Percentiles rank a stretch among this genome's conserved stretches.
phyloP scores from a whole-genome alignment of 192 early-diverging fungal genomes.

The Pilaira anomala region DNA sequence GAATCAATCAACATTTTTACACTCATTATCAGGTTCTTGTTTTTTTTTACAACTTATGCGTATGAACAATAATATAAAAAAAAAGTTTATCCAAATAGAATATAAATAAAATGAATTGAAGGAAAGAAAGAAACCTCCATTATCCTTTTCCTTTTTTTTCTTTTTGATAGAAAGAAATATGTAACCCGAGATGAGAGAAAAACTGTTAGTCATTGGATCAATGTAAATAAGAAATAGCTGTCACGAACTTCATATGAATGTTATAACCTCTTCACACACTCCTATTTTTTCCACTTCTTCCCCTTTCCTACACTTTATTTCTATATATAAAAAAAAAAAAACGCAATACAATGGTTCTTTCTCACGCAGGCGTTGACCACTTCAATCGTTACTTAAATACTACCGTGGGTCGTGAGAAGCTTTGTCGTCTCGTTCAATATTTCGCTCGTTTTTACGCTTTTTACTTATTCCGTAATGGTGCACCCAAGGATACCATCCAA shows the following conservation, averaged over 20 bases:
- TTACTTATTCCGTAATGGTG: slow-evolving; percentile 54
- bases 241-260: slow-evolving; percentile 6
- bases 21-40: too few species aligned
- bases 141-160: too few species aligned
- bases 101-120: too few species aligned
- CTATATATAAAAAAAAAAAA: too few species aligned
- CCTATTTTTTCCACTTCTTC: slow-evolving; percentile 1
- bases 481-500: slow-evolving; percentile 55
- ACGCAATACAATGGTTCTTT: slow-evolving; percentile 26
- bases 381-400: slow-evolving; percentile 51
- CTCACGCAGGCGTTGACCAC: slow-evolving; percentile 28
- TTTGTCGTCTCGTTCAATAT: slow-evolving; percentile 84
- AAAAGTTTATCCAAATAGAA: too few species aligned
- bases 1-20: too few species aligned
- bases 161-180: too few species aligned
- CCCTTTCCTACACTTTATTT: not conserved
- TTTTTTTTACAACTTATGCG: too few species aligned
- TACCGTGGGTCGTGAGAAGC: slow-evolving; percentile 72
- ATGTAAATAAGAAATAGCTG: slow-evolving; percentile 4
- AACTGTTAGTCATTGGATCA: slow-evolving; percentile 10
- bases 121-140: too few species aligned
- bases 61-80: too few species aligned
- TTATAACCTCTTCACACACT: not conserved
- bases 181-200: too few species aligned
- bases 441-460: slow-evolving; percentile 78